Conservation (phyloP, 163 green algal genomes). For the Scenedesmus sp. region DNA sequence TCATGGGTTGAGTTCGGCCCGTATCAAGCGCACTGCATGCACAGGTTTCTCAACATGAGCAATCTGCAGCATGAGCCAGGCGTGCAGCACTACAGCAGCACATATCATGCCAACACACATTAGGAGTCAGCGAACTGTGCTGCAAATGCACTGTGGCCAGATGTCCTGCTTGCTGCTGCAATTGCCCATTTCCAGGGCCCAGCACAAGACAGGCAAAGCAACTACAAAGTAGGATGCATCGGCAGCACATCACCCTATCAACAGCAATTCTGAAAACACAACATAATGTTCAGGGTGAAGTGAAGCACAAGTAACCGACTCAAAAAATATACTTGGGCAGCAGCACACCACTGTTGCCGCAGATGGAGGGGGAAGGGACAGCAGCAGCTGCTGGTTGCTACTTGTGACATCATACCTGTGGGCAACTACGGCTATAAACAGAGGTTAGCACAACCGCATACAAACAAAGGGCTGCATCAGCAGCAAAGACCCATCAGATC, state of each 20-base stretch:
- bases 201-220: not conserved
- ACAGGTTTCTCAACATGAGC: not conserved
- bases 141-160: not conserved
- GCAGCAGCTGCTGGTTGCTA: not conserved
- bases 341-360: not conserved
- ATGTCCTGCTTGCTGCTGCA: not conserved
- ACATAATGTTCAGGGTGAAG: not conserved
- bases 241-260: not conserved
- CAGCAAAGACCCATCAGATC: not conserved
- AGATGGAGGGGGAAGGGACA: not conserved
- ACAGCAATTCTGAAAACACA: not conserved
- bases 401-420: too few relatives aligned
- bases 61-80: not conserved
- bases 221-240: not conserved
- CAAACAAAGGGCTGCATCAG: not conserved
- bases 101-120: not conserved
- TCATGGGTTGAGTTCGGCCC: not conserved
- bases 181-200: not conserved
- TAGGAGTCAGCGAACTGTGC: not conserved
- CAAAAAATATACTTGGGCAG: not conserved
- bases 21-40: not conserved
- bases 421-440: not conserved
- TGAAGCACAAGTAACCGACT: not conserved
- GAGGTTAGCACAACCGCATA: not conserved
- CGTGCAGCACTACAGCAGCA: not conserved